These are phyloP conservation scores for Picea sitchensis DNA, from an alignment of 75 land plant genomes.

Conservation along the genomic window DNA sequence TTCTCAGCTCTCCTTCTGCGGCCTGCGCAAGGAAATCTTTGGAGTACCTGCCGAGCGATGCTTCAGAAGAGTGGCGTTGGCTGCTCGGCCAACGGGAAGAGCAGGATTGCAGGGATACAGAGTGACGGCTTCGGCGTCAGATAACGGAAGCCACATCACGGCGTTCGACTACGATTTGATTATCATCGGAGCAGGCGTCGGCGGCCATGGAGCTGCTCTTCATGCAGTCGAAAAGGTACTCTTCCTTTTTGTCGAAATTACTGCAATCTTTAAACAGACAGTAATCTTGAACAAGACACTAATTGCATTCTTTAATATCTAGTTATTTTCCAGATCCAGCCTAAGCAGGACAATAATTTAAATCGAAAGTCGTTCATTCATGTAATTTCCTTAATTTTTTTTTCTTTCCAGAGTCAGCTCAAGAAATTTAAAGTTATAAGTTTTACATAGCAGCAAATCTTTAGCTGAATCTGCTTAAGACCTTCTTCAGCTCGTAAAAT, in stretches of 20 bases:
- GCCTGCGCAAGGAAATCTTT: slow-evolving; percentile 37
- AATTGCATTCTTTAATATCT: neutral
- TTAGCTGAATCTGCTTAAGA: no score
- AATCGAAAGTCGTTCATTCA: neutral
- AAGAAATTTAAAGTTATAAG: no score
- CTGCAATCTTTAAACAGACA: no score
- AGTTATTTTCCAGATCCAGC: neutral
- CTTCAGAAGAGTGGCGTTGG: neutral
- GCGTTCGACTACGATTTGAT: slow-evolving; percentile 83
- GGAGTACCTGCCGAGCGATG: slow-evolving; percentile 10
- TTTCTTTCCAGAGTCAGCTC: neutral
- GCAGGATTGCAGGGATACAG: neutral
- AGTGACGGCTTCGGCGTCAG: slow-evolving; percentile 10
- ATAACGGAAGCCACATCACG: slow-evolving; percentile 41
- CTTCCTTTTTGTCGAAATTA: no score
- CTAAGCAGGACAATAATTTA: neutral
- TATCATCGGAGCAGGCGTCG: slow-evolving; percentile 99
- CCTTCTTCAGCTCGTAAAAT: no score
- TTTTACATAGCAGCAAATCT: no score
- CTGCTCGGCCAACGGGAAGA: neutral
- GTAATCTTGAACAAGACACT: no score
- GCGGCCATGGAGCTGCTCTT: slow-evolving; percentile 97
- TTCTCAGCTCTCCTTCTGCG: slow-evolving; percentile 47
- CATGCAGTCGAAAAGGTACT: slow-evolving; percentile 97
- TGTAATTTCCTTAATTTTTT: neutral